Conservation (phyloP, 306 rosid genomes). For the Vigna hirtella region DNA sequence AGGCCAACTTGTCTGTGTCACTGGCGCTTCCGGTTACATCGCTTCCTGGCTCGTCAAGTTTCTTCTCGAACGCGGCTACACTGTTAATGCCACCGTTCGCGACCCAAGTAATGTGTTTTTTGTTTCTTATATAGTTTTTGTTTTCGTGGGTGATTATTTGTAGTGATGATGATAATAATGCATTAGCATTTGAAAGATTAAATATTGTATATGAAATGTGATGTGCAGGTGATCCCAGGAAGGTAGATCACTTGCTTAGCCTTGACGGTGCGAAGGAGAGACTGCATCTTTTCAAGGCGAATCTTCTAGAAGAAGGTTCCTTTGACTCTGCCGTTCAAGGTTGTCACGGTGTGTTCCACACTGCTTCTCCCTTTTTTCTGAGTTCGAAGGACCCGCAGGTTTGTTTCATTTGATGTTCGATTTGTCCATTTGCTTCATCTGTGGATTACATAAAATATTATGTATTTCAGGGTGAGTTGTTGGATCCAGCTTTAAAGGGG, state of each 20-base stretch:
- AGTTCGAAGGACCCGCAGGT: constrained; percentile 54
- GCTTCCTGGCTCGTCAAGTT: constrained; percentile 60
- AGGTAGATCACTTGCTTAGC: constrained; percentile 45
- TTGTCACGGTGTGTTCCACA: constrained; percentile 57
- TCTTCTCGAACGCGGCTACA: constrained; percentile 55
- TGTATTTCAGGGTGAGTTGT: constrained; percentile 38
- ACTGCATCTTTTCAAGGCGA: constrained; percentile 50
- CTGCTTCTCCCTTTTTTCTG: constrained; percentile 44
- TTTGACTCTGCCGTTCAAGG: constrained; percentile 52
- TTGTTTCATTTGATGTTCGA: not conserved
- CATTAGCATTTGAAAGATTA: too few species aligned
- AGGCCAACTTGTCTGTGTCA: constrained; percentile 50
- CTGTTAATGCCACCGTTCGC: constrained; percentile 56
- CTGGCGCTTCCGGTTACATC: constrained; percentile 59
- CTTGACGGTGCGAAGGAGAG: constrained; percentile 64
- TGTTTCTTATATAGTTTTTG: not conserved
- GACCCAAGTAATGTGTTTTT: constrained; percentile 38
- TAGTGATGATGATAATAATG: not conserved
- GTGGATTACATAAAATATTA: not conserved
- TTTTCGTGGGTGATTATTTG: not conserved
- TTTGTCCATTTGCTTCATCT: not conserved
- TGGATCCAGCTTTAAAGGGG: constrained; percentile 49
- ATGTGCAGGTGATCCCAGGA: constrained; percentile 46
- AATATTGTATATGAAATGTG: not conserved
- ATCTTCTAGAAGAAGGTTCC: constrained; percentile 40